These are phyloP conservation scores for Salix caprea DNA, from an alignment of 345 rosid species.

Conservation along the genomic window DNA sequence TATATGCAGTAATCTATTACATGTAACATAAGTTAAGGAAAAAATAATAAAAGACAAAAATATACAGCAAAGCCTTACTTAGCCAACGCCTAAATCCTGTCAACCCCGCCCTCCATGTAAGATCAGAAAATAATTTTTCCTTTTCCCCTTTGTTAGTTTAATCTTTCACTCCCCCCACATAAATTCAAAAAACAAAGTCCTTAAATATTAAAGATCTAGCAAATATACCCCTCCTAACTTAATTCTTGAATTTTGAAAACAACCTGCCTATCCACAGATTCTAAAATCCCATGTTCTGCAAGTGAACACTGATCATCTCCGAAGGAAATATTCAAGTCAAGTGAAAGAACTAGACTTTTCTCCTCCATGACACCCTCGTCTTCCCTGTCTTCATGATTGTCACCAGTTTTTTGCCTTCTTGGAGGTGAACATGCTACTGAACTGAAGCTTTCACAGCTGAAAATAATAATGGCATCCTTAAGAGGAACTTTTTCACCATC, in stretches of 20 bases:
- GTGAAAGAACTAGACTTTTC: constrained; percentile 14
- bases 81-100: constrained; percentile 5
- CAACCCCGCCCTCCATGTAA: constrained; percentile 1
- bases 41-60: not conserved
- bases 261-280: constrained; percentile 41
- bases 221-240: not conserved
- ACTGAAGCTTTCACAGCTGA: constrained; percentile 38
- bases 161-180: constrained; percentile 13
- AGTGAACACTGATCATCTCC: constrained; percentile 20
- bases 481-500: constrained; percentile 47
- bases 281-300: constrained; percentile 28
- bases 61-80: not conserved
- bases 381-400: constrained; percentile 16
- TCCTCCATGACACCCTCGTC: constrained; percentile 10
- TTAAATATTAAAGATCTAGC: not conserved
- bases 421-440: constrained; percentile 30
- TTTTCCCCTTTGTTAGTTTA: constrained; percentile 25
- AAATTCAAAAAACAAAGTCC: constrained; percentile 10
- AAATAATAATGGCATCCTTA: constrained; percentile 58
- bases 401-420: constrained; percentile 16
- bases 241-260: constrained; percentile 40
- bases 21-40: not conserved
- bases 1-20: constrained; percentile 3
- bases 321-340: constrained; percentile 61
- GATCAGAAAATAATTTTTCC: constrained; percentile 7